Evolutionary conservation across 2,329 filamentous ascomycete genomes (phyloP), one percentile per base, ranked within the genome.

Genomic region (Trichoderma hamatum): DNA sequence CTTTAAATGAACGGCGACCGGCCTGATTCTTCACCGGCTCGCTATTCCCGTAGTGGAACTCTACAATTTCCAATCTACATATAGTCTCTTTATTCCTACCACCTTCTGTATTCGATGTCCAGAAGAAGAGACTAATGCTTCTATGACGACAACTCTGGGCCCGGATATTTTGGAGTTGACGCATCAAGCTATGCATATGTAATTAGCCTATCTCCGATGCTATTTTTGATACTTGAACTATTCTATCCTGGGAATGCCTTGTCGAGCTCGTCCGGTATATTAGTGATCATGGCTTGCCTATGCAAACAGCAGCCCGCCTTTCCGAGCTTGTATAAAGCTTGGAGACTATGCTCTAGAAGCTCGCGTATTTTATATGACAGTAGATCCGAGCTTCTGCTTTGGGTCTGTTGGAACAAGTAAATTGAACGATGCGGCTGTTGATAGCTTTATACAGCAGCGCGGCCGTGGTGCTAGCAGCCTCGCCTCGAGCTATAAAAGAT

Each of bases 1-100:
- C 67, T 13, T 6, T n/a, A 14, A 64, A 21, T 5, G 28, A 56
- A 26, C 69, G 73, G 63, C 78, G n/a, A 11, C 7, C n/a, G 43
- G 39, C 43, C 9, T 49, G 19, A 21, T 24, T 49, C 10, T 13
- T 49, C 10, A 14, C n/a, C 19, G n/a, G n/a, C 43, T 49, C 10
- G 10, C n/a, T 49, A 21, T 49, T 49, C 19, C 43, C 13, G 10
- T 49, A 49, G 43, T 49, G 43, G 43, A 49, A 24, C 43, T 49
- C 6, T 43, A n/a, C 39, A 43, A 7, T n/a, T n/a, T n/a, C n/a
- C n/a, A n/a, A 43, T 24, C 4, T 1, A 11, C 10, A 9, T 9
- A n/a, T 24, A 21, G 43, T 49, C 43, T 24, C 2, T 49, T 49
- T 24, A 49, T 49, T 11, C n/a, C 3, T 49, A 49, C 43, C n/a